phyloP scores from a whole-genome alignment of 73 alveolate species.

The Symbiodinium pilosum region DNA sequence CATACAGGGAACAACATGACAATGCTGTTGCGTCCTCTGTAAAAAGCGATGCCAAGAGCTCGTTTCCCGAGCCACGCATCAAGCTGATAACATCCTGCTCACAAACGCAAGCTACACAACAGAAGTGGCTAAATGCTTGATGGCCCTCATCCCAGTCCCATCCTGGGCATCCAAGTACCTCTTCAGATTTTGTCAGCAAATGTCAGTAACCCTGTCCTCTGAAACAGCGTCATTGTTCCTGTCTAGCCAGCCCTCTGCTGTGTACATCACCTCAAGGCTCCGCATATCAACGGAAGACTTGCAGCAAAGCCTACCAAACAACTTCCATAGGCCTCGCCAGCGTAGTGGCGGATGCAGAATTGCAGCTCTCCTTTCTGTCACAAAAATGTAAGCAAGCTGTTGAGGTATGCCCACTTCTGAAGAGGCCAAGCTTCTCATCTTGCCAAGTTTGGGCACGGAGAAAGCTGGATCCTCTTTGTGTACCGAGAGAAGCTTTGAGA shows the following conservation, averaged over 20 bases:
- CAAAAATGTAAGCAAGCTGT: too few species aligned
- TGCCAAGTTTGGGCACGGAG: constrained; percentile 96
- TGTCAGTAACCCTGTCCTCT: constrained; percentile 46
- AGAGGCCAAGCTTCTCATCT: constrained; percentile 37
- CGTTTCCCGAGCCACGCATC: constrained; percentile 96
- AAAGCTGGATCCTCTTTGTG: constrained; percentile 94
- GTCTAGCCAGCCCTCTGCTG: constrained; percentile 97
- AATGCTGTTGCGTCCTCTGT: constrained; percentile 42
- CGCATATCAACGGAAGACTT: not conserved
- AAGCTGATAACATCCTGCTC: constrained; percentile 95
- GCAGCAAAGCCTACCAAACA: not conserved
- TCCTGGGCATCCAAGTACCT: too few species aligned
- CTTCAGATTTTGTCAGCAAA: not conserved
- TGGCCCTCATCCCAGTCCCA: too few species aligned
- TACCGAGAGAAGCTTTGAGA: constrained; percentile 95
- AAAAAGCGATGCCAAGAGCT: constrained; percentile 95
- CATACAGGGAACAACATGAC: not conserved
- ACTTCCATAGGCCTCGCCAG: constrained; percentile 95
- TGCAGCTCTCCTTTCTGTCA: constrained; percentile 50
- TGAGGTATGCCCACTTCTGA: not conserved
- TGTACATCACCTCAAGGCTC: constrained; percentile 96
- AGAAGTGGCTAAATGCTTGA: too few species aligned
- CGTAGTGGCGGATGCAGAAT: constrained; percentile 97
- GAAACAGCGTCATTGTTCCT: constrained; percentile 98
- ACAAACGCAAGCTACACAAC: not conserved